phyloP scores from a whole-genome alignment of 257 asterid species.

The Solanum sejunctum region DNA sequence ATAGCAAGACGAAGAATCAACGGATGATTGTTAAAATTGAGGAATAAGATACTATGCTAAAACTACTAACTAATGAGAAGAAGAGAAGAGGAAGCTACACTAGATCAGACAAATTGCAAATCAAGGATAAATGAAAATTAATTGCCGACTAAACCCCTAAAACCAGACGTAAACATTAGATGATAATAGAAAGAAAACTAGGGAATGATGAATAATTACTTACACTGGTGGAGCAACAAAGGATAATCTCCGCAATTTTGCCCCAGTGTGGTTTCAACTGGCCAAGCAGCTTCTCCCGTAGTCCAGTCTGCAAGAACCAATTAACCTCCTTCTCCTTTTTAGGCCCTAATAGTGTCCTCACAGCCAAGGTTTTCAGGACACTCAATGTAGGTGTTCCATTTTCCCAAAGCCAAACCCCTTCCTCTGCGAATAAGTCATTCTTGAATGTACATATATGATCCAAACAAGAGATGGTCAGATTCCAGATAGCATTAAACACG shows the following conservation, averaged over 20 bases:
- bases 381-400: constrained; percentile 71
- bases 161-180: background rate
- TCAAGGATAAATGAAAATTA: background rate
- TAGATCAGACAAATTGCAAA: background rate
- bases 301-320: constrained; percentile 71
- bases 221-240: constrained; percentile 72
- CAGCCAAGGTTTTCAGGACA: constrained; percentile 52
- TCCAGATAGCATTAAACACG: background rate
- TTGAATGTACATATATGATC: constrained; percentile 24
- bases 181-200: background rate
- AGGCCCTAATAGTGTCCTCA: constrained; percentile 70
- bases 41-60: background rate
- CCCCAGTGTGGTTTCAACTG: constrained; percentile 49
- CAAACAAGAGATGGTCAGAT: constrained; percentile 11
- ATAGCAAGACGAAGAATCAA: background rate
- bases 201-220: constrained; percentile 6
- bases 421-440: constrained; percentile 82
- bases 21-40: background rate
- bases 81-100: background rate
- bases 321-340: constrained; percentile 56
- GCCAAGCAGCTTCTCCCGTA: constrained; percentile 57
- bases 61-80: background rate
- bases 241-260: constrained; percentile 40
- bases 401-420: constrained; percentile 82
- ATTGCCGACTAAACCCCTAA: background rate